Evolutionary conservation across 1,284 basidiomycete species (phyloP).

Genomic region (Kalmanozyma brasiliensis): DNA sequence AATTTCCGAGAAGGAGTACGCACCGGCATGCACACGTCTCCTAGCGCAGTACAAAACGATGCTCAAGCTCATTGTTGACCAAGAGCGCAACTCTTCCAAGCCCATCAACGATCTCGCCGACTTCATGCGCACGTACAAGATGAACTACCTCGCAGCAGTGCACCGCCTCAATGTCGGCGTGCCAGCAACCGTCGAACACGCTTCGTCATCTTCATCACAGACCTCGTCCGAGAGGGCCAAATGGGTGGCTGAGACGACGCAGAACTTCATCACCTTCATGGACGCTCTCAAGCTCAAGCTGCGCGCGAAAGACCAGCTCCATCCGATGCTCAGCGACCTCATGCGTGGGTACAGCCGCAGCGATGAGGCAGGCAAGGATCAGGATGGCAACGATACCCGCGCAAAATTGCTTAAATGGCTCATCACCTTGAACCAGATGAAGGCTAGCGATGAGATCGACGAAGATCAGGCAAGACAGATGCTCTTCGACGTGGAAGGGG

Average conservation of each 20-base stretch:
- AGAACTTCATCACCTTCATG: conserved; percentile 96
- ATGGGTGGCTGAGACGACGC: conserved; percentile 98
- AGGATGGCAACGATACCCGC: conserved; percentile 92
- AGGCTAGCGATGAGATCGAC: conserved; percentile 93
- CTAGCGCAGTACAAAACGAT: conserved; percentile 97
- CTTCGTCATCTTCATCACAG: conserved; percentile 71
- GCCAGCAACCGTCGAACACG: conserved; percentile 93
- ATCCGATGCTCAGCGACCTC: conserved; percentile 91
- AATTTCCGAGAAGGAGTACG: conserved; percentile 91
- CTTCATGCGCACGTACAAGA: conserved; percentile 93
- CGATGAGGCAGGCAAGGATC: conserved; percentile 74
- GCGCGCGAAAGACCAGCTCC: conserved; percentile 94
- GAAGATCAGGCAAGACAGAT: conserved; percentile 96
- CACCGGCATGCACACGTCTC: conserved; percentile 89
- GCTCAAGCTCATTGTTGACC: conserved; percentile 88
- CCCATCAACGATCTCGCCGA: conserved; percentile 66
- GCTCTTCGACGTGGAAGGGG: conserved; percentile 94
- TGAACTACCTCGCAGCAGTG: conserved; percentile 92
- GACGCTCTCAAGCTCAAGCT: conserved; percentile 92
- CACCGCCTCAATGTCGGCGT: conserved; percentile 91
- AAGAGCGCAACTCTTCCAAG: conserved; percentile 71
- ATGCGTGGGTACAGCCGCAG: conserved; percentile 75
- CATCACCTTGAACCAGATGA: conserved; percentile 95
- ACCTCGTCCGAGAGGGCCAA: conserved; percentile 83
- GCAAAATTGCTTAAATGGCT: conserved; percentile 94